phyloP scores from a whole-genome alignment of 1,139 yeast genomes.

The Yamadazyma membranifaciens region DNA sequence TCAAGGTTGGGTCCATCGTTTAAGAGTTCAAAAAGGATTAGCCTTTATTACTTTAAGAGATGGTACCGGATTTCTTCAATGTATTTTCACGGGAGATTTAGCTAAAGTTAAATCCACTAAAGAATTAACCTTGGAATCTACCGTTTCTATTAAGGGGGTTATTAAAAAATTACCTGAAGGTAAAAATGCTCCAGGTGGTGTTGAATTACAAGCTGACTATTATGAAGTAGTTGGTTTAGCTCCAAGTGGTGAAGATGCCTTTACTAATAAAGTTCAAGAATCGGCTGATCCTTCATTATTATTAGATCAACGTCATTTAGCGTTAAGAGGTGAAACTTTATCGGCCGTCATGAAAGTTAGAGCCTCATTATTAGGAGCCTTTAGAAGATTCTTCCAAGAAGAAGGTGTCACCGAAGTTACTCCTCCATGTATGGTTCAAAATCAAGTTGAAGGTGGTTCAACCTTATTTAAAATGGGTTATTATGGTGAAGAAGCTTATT shows the following conservation, averaged over 20 bases:
- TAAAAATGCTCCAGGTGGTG: conserved; percentile 96
- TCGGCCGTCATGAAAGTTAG: conserved; percentile 96
- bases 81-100: conserved; percentile 84
- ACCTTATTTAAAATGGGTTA: conserved; percentile 91
- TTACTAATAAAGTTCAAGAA: conserved; percentile 92
- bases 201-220: conserved; percentile 87
- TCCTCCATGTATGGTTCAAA: conserved; percentile 99
- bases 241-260: conserved; percentile 93
- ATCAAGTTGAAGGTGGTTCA: conserved; percentile 99
- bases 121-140: conserved; percentile 84
- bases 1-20: conserved; percentile 95
- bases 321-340: conserved; percentile 92
- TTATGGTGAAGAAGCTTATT: conserved; percentile 94
- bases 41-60: conserved; percentile 92
- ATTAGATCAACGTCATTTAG: conserved; percentile 91
- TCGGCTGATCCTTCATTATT: conserved; percentile 90
- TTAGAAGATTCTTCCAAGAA: conserved; percentile 76
- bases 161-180: conserved; percentile 89
- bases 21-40: conserved; percentile 88
- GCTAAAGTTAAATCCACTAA: conserved; percentile 87
- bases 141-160: conserved; percentile 76
- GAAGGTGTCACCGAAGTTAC: conserved; percentile 87
- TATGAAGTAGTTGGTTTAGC: conserved; percentile 89
- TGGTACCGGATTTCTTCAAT: conserved; percentile 88
- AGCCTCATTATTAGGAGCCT: conserved; percentile 67